Base-by-base conservation (phyloP, 345 rosid genomes). In the Nasturtium officinale region DNA sequence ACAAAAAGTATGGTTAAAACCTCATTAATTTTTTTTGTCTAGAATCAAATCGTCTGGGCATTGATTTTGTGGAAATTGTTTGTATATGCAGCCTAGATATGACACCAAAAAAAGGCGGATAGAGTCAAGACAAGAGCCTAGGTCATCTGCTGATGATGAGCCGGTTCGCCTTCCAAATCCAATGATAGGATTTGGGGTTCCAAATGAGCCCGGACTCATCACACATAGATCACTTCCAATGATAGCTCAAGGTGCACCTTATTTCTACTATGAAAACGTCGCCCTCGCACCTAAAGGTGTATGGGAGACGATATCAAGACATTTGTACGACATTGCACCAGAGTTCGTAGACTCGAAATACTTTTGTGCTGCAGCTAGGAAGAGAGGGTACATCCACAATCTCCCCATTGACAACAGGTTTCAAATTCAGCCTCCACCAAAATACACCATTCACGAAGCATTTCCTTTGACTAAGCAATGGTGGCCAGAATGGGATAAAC, bases 221-320 rank as follows among this genome's bases (percentile, higher is more conserved):
- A 71, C 74, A 45, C 59, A 72, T 15, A 77, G 98, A 68, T 57
- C 38, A n/a, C 85, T 94, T 51, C 90, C 98, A 3, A 86, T 76
- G 48, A 70, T 82, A 52, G 97, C 86, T 5, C 52, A 12, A 2
- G 93, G 89, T 6, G 96, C 90, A 18, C 97, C 97, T 0, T 94
- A 79, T 62, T 94, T 94, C 54, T 94, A 89, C 68, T 94, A 89
- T 5, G 98, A 94, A 78, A 94, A 94, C 15, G 98, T 94, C 2
- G 97, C 98, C 2, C 85, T 89, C 20, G 89, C 98, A 47, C 98
- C 98, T 3, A 89, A 81, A 72, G 98, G 98, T 1, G 97, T 88
- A n/a, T 94, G 98, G 98, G 83, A 80, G 29, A 87, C 89, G 15
- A 91, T 94, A 3, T 91, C 96, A 0, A 71, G 96, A 3, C 85